Percentiles rank a stretch among this genome's conserved stretches.
Conservation (phyloP, 805 yeast species). For the Metschnikowia lunata region DNA sequence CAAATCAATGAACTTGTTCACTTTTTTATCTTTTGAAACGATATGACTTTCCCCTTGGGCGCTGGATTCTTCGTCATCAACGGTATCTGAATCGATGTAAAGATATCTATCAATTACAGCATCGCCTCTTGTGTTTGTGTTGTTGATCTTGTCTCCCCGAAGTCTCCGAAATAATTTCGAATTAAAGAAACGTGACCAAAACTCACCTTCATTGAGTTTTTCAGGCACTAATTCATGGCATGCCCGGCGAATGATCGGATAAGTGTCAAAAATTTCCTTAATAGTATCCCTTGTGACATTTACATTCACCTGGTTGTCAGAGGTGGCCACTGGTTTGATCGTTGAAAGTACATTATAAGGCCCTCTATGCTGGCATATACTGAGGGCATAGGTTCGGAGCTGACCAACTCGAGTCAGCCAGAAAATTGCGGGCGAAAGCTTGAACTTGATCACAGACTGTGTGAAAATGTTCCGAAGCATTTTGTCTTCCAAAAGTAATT, state of each 20-base stretch:
- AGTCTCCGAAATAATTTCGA: conserved; percentile 82
- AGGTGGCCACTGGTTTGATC: conserved; percentile 87
- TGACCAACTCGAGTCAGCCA: conserved; percentile 82
- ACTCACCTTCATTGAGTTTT: conserved; percentile 80
- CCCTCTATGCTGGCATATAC: conserved; percentile 80
- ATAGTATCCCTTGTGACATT: conserved; percentile 88
- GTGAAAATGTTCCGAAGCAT: conserved; percentile 70
- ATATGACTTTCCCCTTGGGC: conserved; percentile 32
- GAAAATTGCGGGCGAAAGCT: conserved; percentile 75
- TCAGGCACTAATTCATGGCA: conserved; percentile 84
- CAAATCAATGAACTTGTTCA: conserved; percentile 71
- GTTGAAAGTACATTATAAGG: conserved; percentile 93
- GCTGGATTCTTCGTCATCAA: conserved; percentile 34
- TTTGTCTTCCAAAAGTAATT: conserved; percentile 64
- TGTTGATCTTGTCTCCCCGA: conserved; percentile 77
- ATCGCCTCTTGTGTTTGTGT: conserved; percentile 76
- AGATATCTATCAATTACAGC: conserved; percentile 79
- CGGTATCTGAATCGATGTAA: conserved; percentile 57
- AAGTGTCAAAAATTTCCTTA: conserved; percentile 83
- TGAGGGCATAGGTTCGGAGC: conserved; percentile 79
- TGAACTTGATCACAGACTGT: conserved; percentile 77
- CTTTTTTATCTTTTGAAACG: conserved; percentile 39
- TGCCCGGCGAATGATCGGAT: conserved; percentile 86
- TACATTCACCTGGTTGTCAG: conserved; percentile 91
- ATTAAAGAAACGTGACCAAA: conserved; percentile 94